phyloP scores from a whole-genome alignment of 75 land plant genomes.

The Sequoia sempervirens region DNA sequence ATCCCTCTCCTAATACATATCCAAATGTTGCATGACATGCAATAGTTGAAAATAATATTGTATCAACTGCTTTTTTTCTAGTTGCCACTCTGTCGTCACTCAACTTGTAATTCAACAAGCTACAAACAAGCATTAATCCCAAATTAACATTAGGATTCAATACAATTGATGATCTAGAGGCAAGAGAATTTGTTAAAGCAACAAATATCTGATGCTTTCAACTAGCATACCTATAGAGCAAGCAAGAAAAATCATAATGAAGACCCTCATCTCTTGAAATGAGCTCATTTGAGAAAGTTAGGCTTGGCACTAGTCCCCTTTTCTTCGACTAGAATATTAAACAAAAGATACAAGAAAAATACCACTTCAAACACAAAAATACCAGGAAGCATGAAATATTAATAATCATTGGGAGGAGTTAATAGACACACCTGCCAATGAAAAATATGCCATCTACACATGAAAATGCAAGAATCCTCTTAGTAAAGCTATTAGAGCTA shows the following conservation, averaged over 20 bases:
- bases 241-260: conserved; percentile 72
- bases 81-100: conserved; percentile 39
- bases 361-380: neutral
- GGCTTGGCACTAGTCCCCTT: conserved; percentile 48
- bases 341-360: conserved; percentile 73
- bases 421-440: conserved; percentile 22
- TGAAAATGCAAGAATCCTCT: conserved; percentile 44
- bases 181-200: neutral
- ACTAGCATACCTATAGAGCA: conserved; percentile 42
- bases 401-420: neutral
- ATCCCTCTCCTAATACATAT: no score
- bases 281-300: conserved; percentile 59
- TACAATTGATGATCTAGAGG: neutral
- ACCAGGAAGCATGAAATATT: neutral
- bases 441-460: conserved; percentile 52
- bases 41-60: no score
- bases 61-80: no score
- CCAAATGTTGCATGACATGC: no score
- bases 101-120: conserved; percentile 48
- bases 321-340: conserved; percentile 76
- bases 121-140: neutral
- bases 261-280: conserved; percentile 66
- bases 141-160: neutral
- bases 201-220: neutral
- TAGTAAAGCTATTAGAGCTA: conserved; percentile 29